phyloP scores from a whole-genome alignment of 371 early-diverging fungal genomes.

The Mortierella sp. region DNA sequence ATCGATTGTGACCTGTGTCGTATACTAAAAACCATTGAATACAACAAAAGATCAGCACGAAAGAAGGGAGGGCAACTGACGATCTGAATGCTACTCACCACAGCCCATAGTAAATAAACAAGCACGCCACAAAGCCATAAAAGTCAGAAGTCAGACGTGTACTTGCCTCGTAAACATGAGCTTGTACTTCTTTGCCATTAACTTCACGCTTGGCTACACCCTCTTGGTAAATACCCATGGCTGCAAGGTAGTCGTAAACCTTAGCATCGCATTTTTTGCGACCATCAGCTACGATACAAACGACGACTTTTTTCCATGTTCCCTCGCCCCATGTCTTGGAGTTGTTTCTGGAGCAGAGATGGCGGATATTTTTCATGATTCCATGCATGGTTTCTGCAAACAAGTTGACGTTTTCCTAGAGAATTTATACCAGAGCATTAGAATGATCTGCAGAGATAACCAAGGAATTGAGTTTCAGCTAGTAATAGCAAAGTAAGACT shows the following conservation, averaged over 20 bases:
- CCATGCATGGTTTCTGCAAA: conserved; percentile 81
- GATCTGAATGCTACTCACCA: no score
- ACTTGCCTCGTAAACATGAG: conserved; percentile 90
- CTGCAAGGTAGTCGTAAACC: conserved; percentile 66
- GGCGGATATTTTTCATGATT: conserved; percentile 82
- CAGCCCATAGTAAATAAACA: no score
- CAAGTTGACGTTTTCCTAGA: conserved; percentile 72
- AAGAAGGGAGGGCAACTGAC: no score
- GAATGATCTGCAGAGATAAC: no score
- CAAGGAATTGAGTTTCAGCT: no score
- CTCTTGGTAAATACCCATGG: conserved; percentile 79
- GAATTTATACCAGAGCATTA: no score
- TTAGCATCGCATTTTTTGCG: conserved; percentile 72
- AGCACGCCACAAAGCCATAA: no score
- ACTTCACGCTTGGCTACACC: conserved; percentile 75
- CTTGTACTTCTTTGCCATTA: conserved; percentile 69
- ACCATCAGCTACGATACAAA: conserved; percentile 89
- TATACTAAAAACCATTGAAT: no score
- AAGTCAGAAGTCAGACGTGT: no score
- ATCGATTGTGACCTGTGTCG: conserved; percentile 75
- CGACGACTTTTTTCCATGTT: conserved; percentile 88
- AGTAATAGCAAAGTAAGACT: no score
- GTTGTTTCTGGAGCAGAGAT: conserved; percentile 72
- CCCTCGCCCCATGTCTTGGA: conserved; percentile 77
- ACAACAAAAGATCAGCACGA: no score